Conservation (phyloP, 371 early-diverging fungal genomes). For the Mucor sp. region DNA sequence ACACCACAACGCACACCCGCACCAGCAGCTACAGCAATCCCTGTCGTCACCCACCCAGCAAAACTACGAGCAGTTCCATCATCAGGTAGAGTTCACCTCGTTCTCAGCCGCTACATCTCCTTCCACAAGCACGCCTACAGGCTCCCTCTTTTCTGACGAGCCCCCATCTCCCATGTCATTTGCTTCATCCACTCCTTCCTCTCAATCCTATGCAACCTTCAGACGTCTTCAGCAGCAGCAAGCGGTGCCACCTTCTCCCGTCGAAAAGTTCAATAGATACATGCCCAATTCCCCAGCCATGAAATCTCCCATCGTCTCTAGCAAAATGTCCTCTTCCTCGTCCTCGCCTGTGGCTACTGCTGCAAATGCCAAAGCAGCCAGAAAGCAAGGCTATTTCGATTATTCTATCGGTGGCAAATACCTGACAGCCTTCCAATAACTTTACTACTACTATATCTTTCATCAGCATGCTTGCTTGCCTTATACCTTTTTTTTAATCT, state of each 20-base stretch:
- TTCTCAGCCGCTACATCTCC: conserved; percentile 50
- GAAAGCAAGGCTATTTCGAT: conserved; percentile 7
- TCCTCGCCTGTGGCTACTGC: neutral
- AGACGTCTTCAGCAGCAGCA: neutral
- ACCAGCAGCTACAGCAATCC: neutral
- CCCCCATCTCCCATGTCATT: conserved; percentile 38
- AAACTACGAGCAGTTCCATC: neutral
- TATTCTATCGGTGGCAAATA: neutral
- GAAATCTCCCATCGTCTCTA: neutral
- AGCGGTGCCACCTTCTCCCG: neutral
- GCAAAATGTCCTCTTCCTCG: neutral
- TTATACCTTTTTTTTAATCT: neutral
- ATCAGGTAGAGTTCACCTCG: conserved; percentile 27
- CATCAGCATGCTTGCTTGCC: neutral
- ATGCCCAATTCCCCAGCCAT: neutral
- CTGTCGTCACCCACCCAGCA: neutral
- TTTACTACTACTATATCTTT: neutral
- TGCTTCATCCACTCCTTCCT: neutral
- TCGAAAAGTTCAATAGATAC: conserved; percentile 1
- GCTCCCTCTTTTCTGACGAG: conserved; percentile 51
- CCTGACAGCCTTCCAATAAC: neutral
- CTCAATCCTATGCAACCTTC: neutral
- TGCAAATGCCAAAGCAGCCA: neutral
- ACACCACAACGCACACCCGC: neutral
- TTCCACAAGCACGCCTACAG: conserved; percentile 58